Evolutionary conservation across 768 basidiomycete genomes (phyloP), one percentile per base, ranked within the genome.

Genomic region (Leccinum uliginosum): DNA sequence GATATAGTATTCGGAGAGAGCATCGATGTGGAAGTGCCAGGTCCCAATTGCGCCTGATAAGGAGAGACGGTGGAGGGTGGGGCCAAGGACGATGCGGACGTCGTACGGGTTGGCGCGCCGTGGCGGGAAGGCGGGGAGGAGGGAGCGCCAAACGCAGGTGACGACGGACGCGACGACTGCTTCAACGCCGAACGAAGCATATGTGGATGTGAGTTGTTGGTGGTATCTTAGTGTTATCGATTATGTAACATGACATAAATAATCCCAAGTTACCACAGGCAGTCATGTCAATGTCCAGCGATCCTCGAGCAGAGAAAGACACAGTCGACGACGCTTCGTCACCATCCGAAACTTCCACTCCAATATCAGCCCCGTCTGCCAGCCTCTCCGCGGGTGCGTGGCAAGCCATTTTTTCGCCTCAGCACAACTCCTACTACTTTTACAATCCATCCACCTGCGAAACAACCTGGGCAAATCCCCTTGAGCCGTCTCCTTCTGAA

Each of bases 361-460:
- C 59, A 5, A 35, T 54, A 21, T 49, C 62, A 50, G 56, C 49
- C 27, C 57, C 40, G 52, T 62, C 46, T 46, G 59, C 52, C 54
- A 63, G 30, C 62, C 62, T 67, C 53, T 67, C 68, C 19, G 65
- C 63, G 17, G 65, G 66, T 53, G 72, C 80, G 26, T 93, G 91
- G 91, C 91, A 92, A 70, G 91, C 91, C 35, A 80, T 93, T 29
- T 93, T 79, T 73, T 85, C 90, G 1, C 82, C 89, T 1, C 77
- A 85, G 59, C 83, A 89, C 75, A 87, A 82, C 70, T 79, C 88
- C 10, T 93, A 93, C 73, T 93, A 93, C 71, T 93, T 92, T 76
- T 89, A 79, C 78, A 93, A 92, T 71, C 56, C 83, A 10, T 70
- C 74, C 58, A 91, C 91, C 0, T 77, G 85, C 53, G 83, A 92